A percentile compares a stretch with the other conserved stretches of the same genome.
phyloP scores from a whole-genome alignment of 1,284 basidiomycete genomes.

The Vanrija sp. region DNA sequence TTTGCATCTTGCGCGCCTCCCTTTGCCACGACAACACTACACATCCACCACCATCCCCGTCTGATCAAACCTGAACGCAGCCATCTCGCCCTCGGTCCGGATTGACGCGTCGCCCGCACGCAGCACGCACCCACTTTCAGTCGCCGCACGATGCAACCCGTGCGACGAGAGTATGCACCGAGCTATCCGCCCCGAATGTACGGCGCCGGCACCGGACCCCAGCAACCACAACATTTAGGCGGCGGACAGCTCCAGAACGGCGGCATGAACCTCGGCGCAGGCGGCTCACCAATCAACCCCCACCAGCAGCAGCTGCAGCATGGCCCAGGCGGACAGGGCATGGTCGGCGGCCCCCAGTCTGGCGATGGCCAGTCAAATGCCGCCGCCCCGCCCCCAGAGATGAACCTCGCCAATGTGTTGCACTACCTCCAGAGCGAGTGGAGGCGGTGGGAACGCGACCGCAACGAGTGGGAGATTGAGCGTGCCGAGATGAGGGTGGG shows the following conservation, averaged over 20 bases:
- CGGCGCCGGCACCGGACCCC: conserved; percentile 2
- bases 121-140: background rate
- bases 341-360: background rate
- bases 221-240: background rate
- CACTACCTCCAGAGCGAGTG: conserved; percentile 98
- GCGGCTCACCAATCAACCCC: background rate
- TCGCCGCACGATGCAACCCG: conserved; percentile 8
- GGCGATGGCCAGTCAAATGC: conserved; percentile 32
- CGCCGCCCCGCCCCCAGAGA: conserved; percentile 54
- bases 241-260: conserved; percentile 13
- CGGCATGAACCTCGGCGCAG: conserved; percentile 7
- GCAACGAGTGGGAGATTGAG: conserved; percentile 99
- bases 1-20: too few species aligned
- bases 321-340: background rate
- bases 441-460: conserved; percentile 91
- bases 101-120: conserved; percentile 2
- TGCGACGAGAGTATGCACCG: conserved; percentile 10
- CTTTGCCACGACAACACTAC: background rate
- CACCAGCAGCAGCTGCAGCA: conserved; percentile 13
- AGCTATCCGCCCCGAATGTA: conserved; percentile 16
- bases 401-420: conserved; percentile 88
- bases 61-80: background rate
- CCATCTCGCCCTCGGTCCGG: background rate
- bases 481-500: conserved; percentile 95
- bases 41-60: background rate